Evolutionary conservation across 164 flowering plant genomes (phyloP).

Genomic region (Magnolia kwangsiensis): DNA sequence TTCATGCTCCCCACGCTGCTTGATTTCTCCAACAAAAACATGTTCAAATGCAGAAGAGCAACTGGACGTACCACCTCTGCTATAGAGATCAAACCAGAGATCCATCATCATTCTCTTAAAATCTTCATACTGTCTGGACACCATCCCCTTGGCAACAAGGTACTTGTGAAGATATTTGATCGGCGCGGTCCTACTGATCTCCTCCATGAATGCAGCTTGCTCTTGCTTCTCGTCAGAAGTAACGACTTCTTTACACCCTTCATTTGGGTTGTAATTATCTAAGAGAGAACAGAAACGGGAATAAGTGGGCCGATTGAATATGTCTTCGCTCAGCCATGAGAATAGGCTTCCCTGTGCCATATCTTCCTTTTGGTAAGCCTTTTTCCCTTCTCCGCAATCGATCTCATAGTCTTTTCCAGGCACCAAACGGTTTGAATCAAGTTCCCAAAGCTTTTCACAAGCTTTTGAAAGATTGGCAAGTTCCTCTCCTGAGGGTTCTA

Average conservation of each 20-base stretch:
- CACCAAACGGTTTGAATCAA: slow-evolving; percentile 75
- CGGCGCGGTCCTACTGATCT: slow-evolving; percentile 88
- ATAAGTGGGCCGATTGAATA: slow-evolving; percentile 64
- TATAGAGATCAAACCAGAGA: slow-evolving; percentile 88
- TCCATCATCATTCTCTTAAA: slow-evolving; percentile 60
- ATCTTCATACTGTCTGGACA: slow-evolving; percentile 44
- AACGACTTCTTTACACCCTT: slow-evolving; percentile 70
- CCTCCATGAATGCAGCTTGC: slow-evolving; percentile 87
- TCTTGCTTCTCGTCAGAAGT: slow-evolving; percentile 83
- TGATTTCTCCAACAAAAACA: slow-evolving; percentile 98
- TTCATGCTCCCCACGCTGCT: slow-evolving; percentile 59
- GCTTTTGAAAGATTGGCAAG: slow-evolving; percentile 70
- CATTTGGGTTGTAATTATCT: slow-evolving; percentile 87
- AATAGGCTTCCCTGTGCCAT: slow-evolving; percentile 77
- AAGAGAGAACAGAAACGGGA: slow-evolving; percentile 85
- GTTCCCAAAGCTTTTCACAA: slow-evolving; percentile 89
- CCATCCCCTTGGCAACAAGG: slow-evolving; percentile 52
- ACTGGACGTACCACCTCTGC: slow-evolving; percentile 78
- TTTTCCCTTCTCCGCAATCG: slow-evolving; percentile 91
- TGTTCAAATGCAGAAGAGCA: slow-evolving; percentile 93
- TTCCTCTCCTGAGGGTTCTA: slow-evolving; percentile 64
- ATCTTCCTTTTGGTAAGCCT: slow-evolving; percentile 68
- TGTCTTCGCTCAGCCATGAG: slow-evolving; percentile 59
- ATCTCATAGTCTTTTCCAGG: slow-evolving; percentile 89
- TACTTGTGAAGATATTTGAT: slow-evolving; percentile 86